Evolutionary conservation across 176 grass and related monocot genomes (phyloP).

Genomic region (Ampelocalamus luodianensis): DNA sequence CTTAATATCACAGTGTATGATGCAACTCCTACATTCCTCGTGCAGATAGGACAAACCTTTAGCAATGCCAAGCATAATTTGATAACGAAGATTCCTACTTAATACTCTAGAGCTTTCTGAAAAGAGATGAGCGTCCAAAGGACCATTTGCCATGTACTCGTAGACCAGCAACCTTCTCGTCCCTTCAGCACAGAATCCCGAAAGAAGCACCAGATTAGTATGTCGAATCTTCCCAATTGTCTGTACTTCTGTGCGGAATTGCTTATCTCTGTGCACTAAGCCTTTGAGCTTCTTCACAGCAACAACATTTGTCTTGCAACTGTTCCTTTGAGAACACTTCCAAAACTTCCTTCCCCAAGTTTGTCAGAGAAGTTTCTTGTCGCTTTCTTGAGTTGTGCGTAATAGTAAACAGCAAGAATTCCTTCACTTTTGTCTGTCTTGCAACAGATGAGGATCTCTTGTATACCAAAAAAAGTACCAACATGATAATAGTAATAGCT

Average conservation of each 20-base stretch:
- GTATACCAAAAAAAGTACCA: slow-evolving; percentile 13
- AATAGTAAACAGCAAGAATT: slow-evolving; percentile 36
- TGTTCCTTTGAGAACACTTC: slow-evolving; percentile 34
- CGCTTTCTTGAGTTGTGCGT: slow-evolving; percentile 25
- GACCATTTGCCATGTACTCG: slow-evolving; percentile 40
- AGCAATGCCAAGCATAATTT: slow-evolving; percentile 17
- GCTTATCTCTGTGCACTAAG: slow-evolving; percentile 27
- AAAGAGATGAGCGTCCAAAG: slow-evolving; percentile 34
- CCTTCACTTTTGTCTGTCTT: slow-evolving; percentile 21
- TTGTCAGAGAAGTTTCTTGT: slow-evolving; percentile 37
- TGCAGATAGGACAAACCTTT: slow-evolving; percentile 52
- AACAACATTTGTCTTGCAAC: slow-evolving; percentile 12
- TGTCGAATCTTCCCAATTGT: slow-evolving; percentile 48
- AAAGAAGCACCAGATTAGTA: slow-evolving; percentile 38
- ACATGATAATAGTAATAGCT: not conserved
- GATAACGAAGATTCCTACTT: slow-evolving; percentile 36
- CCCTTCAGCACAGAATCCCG: slow-evolving; percentile 36
- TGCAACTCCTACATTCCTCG: slow-evolving; percentile 55
- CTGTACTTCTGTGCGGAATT: slow-evolving; percentile 42
- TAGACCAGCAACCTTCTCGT: slow-evolving; percentile 28
- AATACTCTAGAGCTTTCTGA: not conserved
- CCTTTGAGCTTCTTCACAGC: slow-evolving; percentile 45
- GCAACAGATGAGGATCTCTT: slow-evolving; percentile 1
- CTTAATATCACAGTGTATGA: slow-evolving; percentile 65
- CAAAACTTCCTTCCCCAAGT: slow-evolving; percentile 46